Evolutionary conservation across 805 yeast species (phyloP).

Genomic region (Starmerella cellae): DNA sequence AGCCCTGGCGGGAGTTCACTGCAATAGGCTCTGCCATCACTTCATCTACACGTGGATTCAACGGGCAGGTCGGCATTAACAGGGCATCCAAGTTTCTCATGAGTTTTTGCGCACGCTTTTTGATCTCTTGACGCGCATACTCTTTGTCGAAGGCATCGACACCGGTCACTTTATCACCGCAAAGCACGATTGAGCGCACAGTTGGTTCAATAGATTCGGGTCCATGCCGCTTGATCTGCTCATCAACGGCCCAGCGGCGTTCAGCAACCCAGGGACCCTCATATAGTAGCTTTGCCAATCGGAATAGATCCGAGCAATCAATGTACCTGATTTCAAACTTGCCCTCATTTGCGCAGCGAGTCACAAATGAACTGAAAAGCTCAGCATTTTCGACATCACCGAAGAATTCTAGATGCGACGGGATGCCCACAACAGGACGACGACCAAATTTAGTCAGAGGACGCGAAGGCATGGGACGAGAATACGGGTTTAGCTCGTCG

Average conservation of each 20-base stretch:
- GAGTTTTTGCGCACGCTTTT: slow-evolving; percentile 44
- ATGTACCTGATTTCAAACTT: slow-evolving; percentile 50
- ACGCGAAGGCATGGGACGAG: slow-evolving; percentile 57
- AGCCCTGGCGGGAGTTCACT: slow-evolving; percentile 84
- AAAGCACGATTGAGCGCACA: slow-evolving; percentile 58
- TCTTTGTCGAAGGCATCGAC: slow-evolving; percentile 75
- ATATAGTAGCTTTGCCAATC: slow-evolving; percentile 74
- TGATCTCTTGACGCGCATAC: slow-evolving; percentile 69
- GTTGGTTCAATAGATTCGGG: slow-evolving; percentile 74
- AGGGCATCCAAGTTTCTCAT: slow-evolving; percentile 57
- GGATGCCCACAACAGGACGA: slow-evolving; percentile 62
- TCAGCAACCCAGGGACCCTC: slow-evolving; percentile 99
- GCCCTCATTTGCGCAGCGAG: slow-evolving; percentile 29
- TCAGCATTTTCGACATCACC: slow-evolving; percentile 69
- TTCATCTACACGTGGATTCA: slow-evolving; percentile 70
- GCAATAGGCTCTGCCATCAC: slow-evolving; percentile 64
- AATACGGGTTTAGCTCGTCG: slow-evolving; percentile 67
- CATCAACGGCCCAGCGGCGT: slow-evolving; percentile 70
- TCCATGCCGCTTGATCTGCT: slow-evolving; percentile 49
- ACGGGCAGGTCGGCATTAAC: slow-evolving; percentile 87
- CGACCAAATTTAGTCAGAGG: slow-evolving; percentile 48
- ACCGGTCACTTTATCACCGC: slow-evolving; percentile 69
- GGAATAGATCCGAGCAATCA: slow-evolving; percentile 64
- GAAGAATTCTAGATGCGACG: slow-evolving; percentile 50
- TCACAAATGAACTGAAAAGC: slow-evolving; percentile 51